Conservation (phyloP, 345 rosid species). For the Hypericum androsaemum region DNA sequence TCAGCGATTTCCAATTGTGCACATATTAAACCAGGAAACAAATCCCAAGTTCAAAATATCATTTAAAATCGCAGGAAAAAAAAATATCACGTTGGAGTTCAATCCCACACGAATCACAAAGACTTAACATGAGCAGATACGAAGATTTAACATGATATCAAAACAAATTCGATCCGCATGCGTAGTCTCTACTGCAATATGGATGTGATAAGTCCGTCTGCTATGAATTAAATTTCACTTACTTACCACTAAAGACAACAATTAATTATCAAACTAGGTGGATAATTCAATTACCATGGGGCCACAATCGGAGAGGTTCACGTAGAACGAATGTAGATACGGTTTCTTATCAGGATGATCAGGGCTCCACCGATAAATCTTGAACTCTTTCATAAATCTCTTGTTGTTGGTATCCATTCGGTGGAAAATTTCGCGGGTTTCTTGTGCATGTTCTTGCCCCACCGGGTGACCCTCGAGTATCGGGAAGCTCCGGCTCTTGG, state of each 20-base stretch:
- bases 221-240: too few species aligned
- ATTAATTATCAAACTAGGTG: too few species aligned
- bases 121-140: too few species aligned
- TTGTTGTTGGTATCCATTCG: slow-evolving; percentile 11
- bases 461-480: slow-evolving; percentile 38
- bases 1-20: too few species aligned
- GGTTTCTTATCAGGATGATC: slow-evolving; percentile 42
- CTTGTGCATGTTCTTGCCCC: slow-evolving; percentile 37
- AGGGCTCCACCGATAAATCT: slow-evolving; percentile 54
- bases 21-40: background rate
- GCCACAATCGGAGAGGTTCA: slow-evolving; percentile 51
- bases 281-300: slow-evolving; percentile 24
- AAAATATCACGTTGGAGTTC: background rate
- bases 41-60: background rate
- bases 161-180: too few species aligned
- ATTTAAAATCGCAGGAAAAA: background rate
- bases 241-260: too few species aligned
- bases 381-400: slow-evolving; percentile 46
- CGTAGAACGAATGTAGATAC: slow-evolving; percentile 42
- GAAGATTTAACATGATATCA: too few species aligned
- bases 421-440: slow-evolving; percentile 23
- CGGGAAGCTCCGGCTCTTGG: slow-evolving; percentile 26
- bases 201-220: too few species aligned
- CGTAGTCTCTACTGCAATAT: too few species aligned
- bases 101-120: too few species aligned